A percentile compares a stretch with the other conserved stretches of the same genome.
These are phyloP conservation scores for Stagonosporopsis tanaceti DNA, from an alignment of 2,329 filamentous ascomycete genomes.

Conservation along the genomic window DNA sequence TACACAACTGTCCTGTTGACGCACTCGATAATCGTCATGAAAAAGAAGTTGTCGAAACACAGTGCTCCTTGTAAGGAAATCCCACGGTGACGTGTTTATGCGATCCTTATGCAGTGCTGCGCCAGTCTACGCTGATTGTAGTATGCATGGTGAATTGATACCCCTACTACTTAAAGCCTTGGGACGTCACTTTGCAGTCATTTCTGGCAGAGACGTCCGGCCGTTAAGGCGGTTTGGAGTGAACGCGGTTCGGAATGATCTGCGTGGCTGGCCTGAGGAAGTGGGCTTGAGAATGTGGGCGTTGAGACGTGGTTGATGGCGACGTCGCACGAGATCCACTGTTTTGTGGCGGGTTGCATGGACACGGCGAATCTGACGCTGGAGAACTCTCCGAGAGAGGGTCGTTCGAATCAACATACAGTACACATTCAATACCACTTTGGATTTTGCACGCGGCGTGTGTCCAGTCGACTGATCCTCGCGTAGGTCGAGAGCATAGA, in stretches of 20 bases:
- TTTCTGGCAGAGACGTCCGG: background rate
- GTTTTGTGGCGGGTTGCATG: conserved; percentile 1
- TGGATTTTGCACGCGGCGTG: background rate
- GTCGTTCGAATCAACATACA: background rate
- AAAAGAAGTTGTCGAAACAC: background rate
- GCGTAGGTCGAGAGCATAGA: background rate
- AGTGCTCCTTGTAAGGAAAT: background rate
- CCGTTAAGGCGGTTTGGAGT: background rate
- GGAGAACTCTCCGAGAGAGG: background rate
- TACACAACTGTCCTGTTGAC: background rate
- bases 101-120: background rate
- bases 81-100: background rate
- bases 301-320: background rate
- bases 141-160: background rate
- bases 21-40: background rate
- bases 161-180: background rate
- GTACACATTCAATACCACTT: background rate
- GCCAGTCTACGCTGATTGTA: background rate
- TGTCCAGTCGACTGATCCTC: background rate
- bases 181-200: background rate
- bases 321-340: conserved; percentile 10
- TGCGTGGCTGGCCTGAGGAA: background rate
- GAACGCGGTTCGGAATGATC: background rate
- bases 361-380: background rate
- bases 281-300: background rate